These are phyloP conservation scores for Phytophthora melonis DNA, from an alignment of 352 stramenopile species.

Conservation along the genomic window DNA sequence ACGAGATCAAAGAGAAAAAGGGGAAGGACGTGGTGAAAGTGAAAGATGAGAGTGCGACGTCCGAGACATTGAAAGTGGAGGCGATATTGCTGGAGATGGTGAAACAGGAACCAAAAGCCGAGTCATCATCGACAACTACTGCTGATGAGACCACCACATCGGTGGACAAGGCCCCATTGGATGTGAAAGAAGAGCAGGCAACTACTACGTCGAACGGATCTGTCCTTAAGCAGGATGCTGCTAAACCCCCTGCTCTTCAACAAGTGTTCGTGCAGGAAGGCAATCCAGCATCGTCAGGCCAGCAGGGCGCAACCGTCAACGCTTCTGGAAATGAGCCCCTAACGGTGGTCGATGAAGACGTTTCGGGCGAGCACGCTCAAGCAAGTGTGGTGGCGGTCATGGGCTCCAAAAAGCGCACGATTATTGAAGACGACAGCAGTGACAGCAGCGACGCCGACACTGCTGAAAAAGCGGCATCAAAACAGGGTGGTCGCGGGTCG, in stretches of 20 bases:
- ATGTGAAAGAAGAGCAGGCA: constrained; percentile 33
- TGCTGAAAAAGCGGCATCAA: constrained; percentile 5
- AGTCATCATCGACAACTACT: not conserved
- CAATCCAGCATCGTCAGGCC: not conserved
- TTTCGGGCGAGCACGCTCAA: constrained; percentile 30
- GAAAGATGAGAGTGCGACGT: constrained; percentile 12
- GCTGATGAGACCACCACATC: not conserved
- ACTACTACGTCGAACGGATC: constrained; percentile 4
- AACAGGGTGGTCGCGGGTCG: constrained; percentile 1
- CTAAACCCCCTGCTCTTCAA: not conserved
- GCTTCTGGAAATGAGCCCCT: constrained; percentile 8
- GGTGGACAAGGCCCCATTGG: not conserved
- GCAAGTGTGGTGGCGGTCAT: constrained; percentile 28
- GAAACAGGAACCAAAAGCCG: constrained; percentile 24
- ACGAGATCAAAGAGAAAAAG: constrained; percentile 21
- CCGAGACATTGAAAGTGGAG: constrained; percentile 23
- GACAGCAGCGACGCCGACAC: constrained; percentile 52
- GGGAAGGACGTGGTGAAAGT: constrained; percentile 23
- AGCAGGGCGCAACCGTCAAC: constrained; percentile 10
- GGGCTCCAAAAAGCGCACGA: constrained; percentile 64
- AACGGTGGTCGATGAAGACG: constrained; percentile 36
- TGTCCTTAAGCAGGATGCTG: not conserved
- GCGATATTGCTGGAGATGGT: constrained; percentile 1
- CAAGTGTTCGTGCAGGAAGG: not conserved
- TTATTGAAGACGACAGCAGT: constrained; percentile 71